Conservation (phyloP, 2,329 filamentous ascomycete species). For the Microdochium paspali region DNA sequence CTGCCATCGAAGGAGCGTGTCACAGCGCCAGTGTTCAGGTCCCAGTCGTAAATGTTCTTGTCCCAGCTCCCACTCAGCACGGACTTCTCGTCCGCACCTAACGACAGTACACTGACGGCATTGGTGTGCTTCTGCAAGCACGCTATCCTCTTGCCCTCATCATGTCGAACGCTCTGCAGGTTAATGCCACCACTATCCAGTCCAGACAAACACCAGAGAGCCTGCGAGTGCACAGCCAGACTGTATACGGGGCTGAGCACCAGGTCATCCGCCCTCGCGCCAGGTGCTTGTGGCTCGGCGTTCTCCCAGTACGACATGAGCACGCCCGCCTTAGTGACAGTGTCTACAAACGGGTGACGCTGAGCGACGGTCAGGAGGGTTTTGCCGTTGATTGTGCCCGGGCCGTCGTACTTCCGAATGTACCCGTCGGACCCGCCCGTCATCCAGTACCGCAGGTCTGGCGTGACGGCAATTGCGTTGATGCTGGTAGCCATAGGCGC, state of each 20-base stretch:
- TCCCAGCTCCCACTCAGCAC: slow-evolving; percentile 95
- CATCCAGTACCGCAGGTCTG: slow-evolving; percentile 91
- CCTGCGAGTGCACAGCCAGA: slow-evolving; percentile 80
- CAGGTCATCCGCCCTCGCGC: slow-evolving; percentile 42
- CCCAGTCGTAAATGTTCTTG: slow-evolving; percentile 90
- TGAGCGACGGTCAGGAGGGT: slow-evolving; percentile 90
- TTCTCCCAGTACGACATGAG: slow-evolving; percentile 98
- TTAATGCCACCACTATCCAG: slow-evolving; percentile 89
- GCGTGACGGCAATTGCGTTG: slow-evolving; percentile 84
- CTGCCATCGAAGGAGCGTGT: slow-evolving; percentile 68
- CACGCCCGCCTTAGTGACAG: slow-evolving; percentile 89
- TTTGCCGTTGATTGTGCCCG: slow-evolving; percentile 91
- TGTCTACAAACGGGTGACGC: slow-evolving; percentile 93
- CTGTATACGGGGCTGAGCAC: slow-evolving; percentile 88
- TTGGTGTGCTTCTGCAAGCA: slow-evolving; percentile 78
- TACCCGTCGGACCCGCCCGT: slow-evolving; percentile 92
- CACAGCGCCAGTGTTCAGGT: slow-evolving; percentile 75
- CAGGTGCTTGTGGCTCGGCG: slow-evolving; percentile 55
- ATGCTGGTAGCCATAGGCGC: slow-evolving; percentile 93
- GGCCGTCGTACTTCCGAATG: slow-evolving; percentile 93
- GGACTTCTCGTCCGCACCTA: slow-evolving; percentile 77
- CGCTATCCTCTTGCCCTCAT: slow-evolving; percentile 84
- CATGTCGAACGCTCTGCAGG: slow-evolving; percentile 83
- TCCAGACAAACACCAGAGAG: slow-evolving; percentile 84
- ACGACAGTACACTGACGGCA: slow-evolving; percentile 77